Evolutionary conservation across 2,329 filamentous ascomycete genomes (phyloP), one percentile per base, ranked within the genome.

Genomic region (Paracoccidioides lutzii): DNA sequence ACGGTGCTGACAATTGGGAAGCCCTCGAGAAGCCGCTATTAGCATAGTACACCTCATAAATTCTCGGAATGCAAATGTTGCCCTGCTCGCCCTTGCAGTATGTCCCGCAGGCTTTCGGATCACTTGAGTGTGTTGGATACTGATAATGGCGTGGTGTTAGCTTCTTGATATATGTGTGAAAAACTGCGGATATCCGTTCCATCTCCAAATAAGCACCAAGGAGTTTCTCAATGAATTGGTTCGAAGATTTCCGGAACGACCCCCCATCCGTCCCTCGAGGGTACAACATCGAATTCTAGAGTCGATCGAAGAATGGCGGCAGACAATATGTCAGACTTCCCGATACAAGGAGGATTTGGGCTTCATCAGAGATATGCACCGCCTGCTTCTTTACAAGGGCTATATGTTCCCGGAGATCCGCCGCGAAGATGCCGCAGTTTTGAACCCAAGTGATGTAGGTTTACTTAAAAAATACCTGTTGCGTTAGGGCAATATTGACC

Each of bases 141-240:
- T 54, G 14, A 48, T 42, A 45, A 28, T 40, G 53, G n/a, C 51
- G 38, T 44, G 32, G 30, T 52, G 68, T 57, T 65, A 85, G 75
- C 82, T 98, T 62, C 87, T 98, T 68, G 93, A 98, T 71, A 97
- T 97, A 60, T 97, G 93, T 73, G 93, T 97, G 73, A 98, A 98
- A 78, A 98, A 98, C 75, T 98, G 93, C 79, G 93, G 93, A 65
- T 98, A 98, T 70, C 90, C 93, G 0, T 98, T 98, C 73, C 93
- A 98, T 68, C 83, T 98, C 57, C 93, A 98, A 73, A 96, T 98
- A 69, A 90, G 88, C 72, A 97, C 93, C 63, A 98, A 98, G 72
- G 93, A 98, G 67, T 98, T 98, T 65, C 83, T 98, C 65, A 98
- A 98, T 74, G 93, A 98, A 76, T 83, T 98, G 58, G 93, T 98